Evolutionary conservation across 257 asterid species (phyloP), one percentile per base, ranked within the genome.

Genomic region (Solanum lycopersicoides): DNA sequence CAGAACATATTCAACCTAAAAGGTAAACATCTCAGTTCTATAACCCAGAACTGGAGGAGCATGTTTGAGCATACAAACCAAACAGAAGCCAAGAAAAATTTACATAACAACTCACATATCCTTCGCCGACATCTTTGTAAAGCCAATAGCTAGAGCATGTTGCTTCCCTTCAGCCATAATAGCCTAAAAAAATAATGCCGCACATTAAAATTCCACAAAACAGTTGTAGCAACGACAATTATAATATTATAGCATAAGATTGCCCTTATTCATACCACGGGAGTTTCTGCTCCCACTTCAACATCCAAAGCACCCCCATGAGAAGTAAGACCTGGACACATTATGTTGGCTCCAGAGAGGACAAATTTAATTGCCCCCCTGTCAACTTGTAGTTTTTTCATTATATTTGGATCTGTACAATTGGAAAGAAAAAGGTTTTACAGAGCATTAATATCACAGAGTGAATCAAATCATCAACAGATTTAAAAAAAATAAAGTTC

Each of bases 141-240:
- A 97, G 41, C 99, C 99, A 93, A 97, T 97, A 87, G 99, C 99
- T 75, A 97, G 98, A 88, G 99, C 98, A 90, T 97, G 98, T 86
- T 95, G 95, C 93, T 97, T 97, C 87, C 99, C 99, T 92, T 97
- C 99, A 86, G 99, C 99, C 99, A 97, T 97, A 92, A 97, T 95
- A 88, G 99, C 99, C 99, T 97, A 89, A 84, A 5, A 88, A 87
- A 79, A 72, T 80, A 89, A 47, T 74, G 53, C 21, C 83, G 69
- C 53, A 86, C 32, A 86, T 45, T 82, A 37, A 35, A 50, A 34
- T 59, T 69, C 37, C 30, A 8, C n/a, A 32, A 25, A 8, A 23
- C 14, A 76, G 28, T 3, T 56, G 88, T 18, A 10, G 37, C 9
- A 73, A 86, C 1, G 2, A 77, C 69, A 45, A 45, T 37, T 77